Percentiles rank a stretch among this genome's conserved stretches.
Conservation (phyloP, 805 yeast genomes). For the Kurtzmaniella fragi region DNA sequence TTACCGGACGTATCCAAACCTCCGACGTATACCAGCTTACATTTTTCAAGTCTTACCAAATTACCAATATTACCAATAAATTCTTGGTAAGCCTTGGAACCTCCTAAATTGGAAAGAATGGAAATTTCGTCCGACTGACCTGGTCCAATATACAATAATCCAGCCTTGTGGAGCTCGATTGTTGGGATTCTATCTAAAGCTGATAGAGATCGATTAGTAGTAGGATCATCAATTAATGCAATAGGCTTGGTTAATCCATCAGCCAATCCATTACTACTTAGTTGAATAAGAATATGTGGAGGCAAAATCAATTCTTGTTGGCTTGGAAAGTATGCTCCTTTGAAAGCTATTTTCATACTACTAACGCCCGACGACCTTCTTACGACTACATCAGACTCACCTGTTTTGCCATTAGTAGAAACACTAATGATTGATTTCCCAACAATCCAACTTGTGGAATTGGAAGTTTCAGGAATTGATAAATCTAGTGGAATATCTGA, state of each 20-base stretch:
- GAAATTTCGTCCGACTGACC: slow-evolving; percentile 61
- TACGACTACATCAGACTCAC: slow-evolving; percentile 46
- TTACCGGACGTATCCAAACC: slow-evolving; percentile 72
- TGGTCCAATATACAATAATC: slow-evolving; percentile 68
- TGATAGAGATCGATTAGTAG: slow-evolving; percentile 45
- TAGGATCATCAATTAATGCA: slow-evolving; percentile 45
- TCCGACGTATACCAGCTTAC: slow-evolving; percentile 55
- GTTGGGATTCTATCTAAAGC: slow-evolving; percentile 73
- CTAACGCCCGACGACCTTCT: slow-evolving; percentile 67
- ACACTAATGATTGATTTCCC: slow-evolving; percentile 57
- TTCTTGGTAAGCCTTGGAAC: slow-evolving; percentile 57
- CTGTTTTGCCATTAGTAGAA: slow-evolving; percentile 46
- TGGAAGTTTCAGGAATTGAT: neutral
- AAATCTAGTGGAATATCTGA: slow-evolving; percentile 36
- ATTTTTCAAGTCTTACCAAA: slow-evolving; percentile 51
- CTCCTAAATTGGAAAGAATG: slow-evolving; percentile 58
- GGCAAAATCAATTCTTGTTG: neutral
- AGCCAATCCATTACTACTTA: neutral
- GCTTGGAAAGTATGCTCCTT: slow-evolving; percentile 14
- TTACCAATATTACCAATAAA: slow-evolving; percentile 59
- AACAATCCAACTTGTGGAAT: slow-evolving; percentile 49
- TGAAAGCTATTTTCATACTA: slow-evolving; percentile 40
- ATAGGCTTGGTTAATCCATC: slow-evolving; percentile 34
- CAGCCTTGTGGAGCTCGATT: slow-evolving; percentile 73
- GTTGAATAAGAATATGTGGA: slow-evolving; percentile 4